Evolutionary conservation across 2,329 filamentous ascomycete species (phyloP).

Genomic region (Neospermospora avenae): DNA sequence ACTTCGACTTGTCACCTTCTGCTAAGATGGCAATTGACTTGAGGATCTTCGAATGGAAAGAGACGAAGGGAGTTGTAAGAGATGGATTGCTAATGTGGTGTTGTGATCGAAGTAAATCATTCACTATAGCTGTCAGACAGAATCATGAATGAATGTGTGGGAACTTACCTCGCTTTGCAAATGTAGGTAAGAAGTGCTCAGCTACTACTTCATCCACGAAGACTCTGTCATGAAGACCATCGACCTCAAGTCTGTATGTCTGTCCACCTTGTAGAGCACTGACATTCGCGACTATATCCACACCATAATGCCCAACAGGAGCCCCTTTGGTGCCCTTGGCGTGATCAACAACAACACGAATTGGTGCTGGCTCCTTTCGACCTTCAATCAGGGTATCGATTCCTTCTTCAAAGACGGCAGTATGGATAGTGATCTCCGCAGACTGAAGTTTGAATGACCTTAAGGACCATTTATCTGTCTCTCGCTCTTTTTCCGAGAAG

Average conservation of each 20-base stretch:
- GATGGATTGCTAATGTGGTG: conserved; percentile 63
- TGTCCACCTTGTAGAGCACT: conserved; percentile 46
- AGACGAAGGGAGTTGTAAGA: conserved; percentile 66
- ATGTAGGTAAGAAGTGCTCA: conserved; percentile 70
- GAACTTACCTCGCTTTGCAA: conserved; percentile 67
- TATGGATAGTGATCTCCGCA: conserved; percentile 55
- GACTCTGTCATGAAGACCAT: conserved; percentile 66
- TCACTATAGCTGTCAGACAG: conserved; percentile 52
- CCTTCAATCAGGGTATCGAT: conserved; percentile 60
- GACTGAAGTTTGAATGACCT: conserved; percentile 65
- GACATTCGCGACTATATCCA: conserved; percentile 69
- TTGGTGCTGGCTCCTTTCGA: conserved; percentile 63
- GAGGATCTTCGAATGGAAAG: conserved; percentile 74
- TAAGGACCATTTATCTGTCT: conserved; percentile 76
- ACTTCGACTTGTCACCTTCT: conserved; percentile 61
- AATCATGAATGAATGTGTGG: neutral
- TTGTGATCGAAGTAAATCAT: conserved; percentile 68
- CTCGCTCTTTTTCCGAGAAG: conserved; percentile 79
- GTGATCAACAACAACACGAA: conserved; percentile 72
- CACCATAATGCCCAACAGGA: conserved; percentile 62
- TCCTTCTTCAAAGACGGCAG: conserved; percentile 70
- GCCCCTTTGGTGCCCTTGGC: conserved; percentile 63
- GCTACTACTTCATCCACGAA: conserved; percentile 70
- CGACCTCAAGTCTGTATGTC: conserved; percentile 55
- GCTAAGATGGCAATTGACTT: conserved; percentile 63